A percentile compares a stretch with the other conserved stretches of the same genome.
Conservation (phyloP, 148 eudicot species). For the Rhododendron mucronatum region DNA sequence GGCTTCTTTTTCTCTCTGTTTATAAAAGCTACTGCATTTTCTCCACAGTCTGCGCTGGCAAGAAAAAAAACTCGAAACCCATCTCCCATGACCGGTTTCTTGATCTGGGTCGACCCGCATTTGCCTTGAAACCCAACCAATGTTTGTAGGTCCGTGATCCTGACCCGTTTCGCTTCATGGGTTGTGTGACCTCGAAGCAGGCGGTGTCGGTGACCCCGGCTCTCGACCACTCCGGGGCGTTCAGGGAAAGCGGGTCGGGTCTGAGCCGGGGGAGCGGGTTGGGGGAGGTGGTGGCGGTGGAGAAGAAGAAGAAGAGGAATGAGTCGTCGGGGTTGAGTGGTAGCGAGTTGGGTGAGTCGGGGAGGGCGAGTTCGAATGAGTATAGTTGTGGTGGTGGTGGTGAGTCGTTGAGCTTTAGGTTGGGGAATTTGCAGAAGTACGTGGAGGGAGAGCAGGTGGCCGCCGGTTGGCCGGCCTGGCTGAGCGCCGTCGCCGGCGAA, state of each 20-base stretch:
- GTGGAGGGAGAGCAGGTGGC: constrained; percentile 85
- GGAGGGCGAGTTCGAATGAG: constrained; percentile 43
- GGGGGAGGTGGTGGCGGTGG: constrained; percentile 23
- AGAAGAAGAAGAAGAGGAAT: constrained; percentile 35
- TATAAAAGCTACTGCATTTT: not conserved
- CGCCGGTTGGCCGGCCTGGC: constrained; percentile 99
- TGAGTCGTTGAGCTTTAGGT: constrained; percentile 73
- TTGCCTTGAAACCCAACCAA: not conserved
- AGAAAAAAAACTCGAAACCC: not conserved
- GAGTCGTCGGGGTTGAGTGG: constrained; percentile 42
- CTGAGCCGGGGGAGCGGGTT: constrained; percentile 33
- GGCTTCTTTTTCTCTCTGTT: not conserved
- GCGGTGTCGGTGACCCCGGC: constrained; percentile 88
- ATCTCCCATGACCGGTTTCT: not conserved
- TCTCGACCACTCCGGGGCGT: constrained; percentile 58
- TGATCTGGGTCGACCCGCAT: constrained; percentile 39
- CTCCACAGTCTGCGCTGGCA: not conserved
- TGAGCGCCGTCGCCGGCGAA: constrained; percentile 90
- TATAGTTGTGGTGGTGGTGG: constrained; percentile 21
- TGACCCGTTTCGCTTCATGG: constrained; percentile 37
- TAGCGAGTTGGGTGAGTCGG: constrained; percentile 50
- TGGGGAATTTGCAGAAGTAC: constrained; percentile 74
- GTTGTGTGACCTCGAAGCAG: constrained; percentile 89
- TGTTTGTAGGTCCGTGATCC: constrained; percentile 11
- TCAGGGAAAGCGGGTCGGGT: constrained; percentile 50